Base-by-base conservation (phyloP, 768 basidiomycete genomes). In the Kondoa malvinella region DNA sequence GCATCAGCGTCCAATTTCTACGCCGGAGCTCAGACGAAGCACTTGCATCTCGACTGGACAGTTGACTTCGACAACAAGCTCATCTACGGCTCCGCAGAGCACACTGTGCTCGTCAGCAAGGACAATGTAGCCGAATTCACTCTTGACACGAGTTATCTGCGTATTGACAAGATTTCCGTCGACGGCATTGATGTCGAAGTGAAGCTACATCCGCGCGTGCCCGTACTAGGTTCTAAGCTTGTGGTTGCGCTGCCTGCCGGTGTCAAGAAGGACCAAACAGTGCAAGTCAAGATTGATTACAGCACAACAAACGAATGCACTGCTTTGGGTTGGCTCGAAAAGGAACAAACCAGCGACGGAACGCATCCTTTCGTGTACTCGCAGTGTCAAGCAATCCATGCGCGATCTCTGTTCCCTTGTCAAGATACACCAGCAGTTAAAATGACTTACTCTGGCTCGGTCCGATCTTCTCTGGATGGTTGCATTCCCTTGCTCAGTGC, bases 331-430 rank as follows among this genome's bases (percentile, higher is more conserved):
- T 96, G 90, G 90, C 81, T 94, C 12, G 85, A 83, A 26, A 32
- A 63, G 8, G 84, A 86, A 85, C 88, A 75, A 57, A 75, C 67
- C 0, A 27, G 32, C 1, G 34, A 56, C 17, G 66, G 66, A 21
- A 57, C 34, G 2, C 56, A 72, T 70, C 62, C 40, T 34, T 58
- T 69, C 58, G 15, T 63, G 29, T 71, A 92, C 79, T 90, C 88
- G 69, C 92, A 95, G 73, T 89, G 87, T 73, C 91, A 95, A 71
- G 89, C 92, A 1, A 94, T 92, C 72, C 86, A 92, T 74, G 87
- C 87, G 1, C 84, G 92, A 31, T 82, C 85, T 1, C 77, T 94
- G 56, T 82, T 83, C 0, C 92, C 91, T 1, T 67, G 59, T 64
- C 58, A 72, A 86, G 92, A 97, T 75, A 87, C 87, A 0, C 88